phyloP scores from a whole-genome alignment of 2,329 filamentous ascomycete genomes.

The Zymoseptoria crescenta region DNA sequence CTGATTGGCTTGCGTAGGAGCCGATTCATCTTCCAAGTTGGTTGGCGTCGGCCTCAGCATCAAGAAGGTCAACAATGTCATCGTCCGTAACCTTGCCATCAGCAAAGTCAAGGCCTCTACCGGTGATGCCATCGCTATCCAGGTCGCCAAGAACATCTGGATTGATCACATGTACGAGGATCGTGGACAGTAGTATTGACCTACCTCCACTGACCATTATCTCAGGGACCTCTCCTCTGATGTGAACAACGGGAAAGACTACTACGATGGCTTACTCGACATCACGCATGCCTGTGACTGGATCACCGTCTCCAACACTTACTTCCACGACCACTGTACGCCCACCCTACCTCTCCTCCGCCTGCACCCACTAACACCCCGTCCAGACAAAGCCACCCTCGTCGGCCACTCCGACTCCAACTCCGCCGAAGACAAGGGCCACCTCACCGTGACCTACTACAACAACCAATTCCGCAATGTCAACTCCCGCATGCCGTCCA shows the following conservation, averaged over 20 bases:
- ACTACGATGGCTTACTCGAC: conserved; percentile 61
- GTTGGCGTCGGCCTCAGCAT: conserved; percentile 43
- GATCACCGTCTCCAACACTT: conserved; percentile 44
- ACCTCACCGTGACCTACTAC: conserved; percentile 56
- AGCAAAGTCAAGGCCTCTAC: conserved; percentile 40
- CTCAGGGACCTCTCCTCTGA: neutral
- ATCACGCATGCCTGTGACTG: conserved; percentile 57
- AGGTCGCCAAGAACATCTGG: conserved; percentile 49
- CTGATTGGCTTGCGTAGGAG: conserved; percentile 4
- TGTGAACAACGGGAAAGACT: conserved; percentile 34
- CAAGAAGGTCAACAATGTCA: conserved; percentile 46
- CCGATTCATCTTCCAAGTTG: conserved; percentile 37
- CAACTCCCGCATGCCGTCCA: conserved; percentile 54
- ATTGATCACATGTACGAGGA: conserved; percentile 62
- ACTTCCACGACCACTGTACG: conserved; percentile 48
- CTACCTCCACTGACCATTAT: conserved; percentile 44
- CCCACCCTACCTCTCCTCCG: too few relatives aligned
- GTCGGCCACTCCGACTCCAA: conserved; percentile 56
- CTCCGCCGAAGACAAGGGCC: conserved; percentile 50
- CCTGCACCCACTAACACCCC: too few relatives aligned
- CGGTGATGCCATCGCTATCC: conserved; percentile 47
- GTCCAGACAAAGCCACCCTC: conserved; percentile 47
- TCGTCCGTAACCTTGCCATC: conserved; percentile 50
- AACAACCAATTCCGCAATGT: conserved; percentile 60
- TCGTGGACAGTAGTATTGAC: too few relatives aligned